Conservation (phyloP, 331 rosid genomes). For the Acacia concinna region DNA sequence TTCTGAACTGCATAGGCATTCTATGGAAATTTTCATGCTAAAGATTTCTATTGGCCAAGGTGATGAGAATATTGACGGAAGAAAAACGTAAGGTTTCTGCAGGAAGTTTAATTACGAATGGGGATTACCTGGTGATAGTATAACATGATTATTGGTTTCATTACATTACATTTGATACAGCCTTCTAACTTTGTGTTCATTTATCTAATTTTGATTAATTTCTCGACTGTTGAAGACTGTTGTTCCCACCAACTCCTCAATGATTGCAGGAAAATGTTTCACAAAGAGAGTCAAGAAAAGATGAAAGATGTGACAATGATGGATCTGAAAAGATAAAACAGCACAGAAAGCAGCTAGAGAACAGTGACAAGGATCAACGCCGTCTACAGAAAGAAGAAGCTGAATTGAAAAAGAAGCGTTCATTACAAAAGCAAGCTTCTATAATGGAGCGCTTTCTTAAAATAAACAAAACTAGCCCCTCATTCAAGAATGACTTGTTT, state of each 20-base stretch:
- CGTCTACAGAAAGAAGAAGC: slow-evolving; percentile 84
- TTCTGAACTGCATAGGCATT: slow-evolving; percentile 4
- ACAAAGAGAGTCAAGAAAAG: slow-evolving; percentile 53
- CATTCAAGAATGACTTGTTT: slow-evolving; percentile 41
- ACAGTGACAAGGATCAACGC: slow-evolving; percentile 66
- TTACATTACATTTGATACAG: slow-evolving; percentile 5
- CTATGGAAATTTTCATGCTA: not conserved
- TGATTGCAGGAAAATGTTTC: slow-evolving; percentile 60
- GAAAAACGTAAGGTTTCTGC: not conserved
- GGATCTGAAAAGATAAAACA: slow-evolving; percentile 59
- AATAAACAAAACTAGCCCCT: slow-evolving; percentile 50
- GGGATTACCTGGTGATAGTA: slow-evolving; percentile 4
- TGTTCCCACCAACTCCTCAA: slow-evolving; percentile 7
- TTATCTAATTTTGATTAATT: not conserved
- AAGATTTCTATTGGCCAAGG: slow-evolving; percentile 23
- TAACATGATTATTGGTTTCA: not conserved
- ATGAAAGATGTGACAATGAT: slow-evolving; percentile 55
- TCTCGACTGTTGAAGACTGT: not conserved
- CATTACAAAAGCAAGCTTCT: slow-evolving; percentile 75
- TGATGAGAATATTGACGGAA: not conserved
- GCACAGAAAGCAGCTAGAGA: slow-evolving; percentile 71
- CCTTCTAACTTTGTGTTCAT: not conserved
- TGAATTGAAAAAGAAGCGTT: slow-evolving; percentile 59
- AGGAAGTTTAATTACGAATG: slow-evolving; percentile 1
- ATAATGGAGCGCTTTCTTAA: slow-evolving; percentile 91